These are phyloP conservation scores for Cercophora sp. DNA, from an alignment of 495 filamentous ascomycete species.

Conservation along the genomic window DNA sequence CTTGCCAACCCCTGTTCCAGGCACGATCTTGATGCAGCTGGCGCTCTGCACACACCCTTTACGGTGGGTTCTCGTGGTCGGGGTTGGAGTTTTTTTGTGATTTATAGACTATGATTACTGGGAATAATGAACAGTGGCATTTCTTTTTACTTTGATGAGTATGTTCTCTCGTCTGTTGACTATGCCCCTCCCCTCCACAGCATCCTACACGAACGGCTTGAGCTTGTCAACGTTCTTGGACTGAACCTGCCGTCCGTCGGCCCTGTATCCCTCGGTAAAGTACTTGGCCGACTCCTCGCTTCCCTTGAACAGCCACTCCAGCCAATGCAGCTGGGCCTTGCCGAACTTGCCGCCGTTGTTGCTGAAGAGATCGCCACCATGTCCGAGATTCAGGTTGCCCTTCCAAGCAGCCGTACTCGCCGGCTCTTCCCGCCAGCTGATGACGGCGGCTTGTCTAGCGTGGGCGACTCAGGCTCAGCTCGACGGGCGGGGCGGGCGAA, in stretches of 20 bases:
- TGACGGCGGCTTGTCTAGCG: constrained; percentile 8
- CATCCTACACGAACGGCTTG: too few species aligned
- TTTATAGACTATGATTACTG: too few species aligned
- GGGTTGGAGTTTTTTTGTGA: too few species aligned
- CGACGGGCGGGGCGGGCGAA: constrained; percentile 7
- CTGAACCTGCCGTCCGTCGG: constrained; percentile 12
- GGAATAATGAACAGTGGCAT: too few species aligned
- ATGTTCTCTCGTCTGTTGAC: too few species aligned
- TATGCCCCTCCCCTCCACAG: too few species aligned
- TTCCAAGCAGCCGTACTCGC: constrained; percentile 8
- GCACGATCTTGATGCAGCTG: too few species aligned
- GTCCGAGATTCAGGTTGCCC: constrained; percentile 13
- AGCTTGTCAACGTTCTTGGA: constrained; percentile 2
- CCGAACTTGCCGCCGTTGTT: constrained; percentile 16
- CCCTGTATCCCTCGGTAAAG: constrained; percentile 9
- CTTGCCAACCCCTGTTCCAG: too few species aligned
- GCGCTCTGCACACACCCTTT: too few species aligned
- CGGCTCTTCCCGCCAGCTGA: constrained; percentile 11
- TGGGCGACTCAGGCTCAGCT: constrained; percentile 10
- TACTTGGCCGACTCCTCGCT: constrained; percentile 6
- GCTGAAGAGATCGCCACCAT: constrained; percentile 10
- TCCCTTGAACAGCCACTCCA: constrained; percentile 13
- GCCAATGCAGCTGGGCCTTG: neutral
- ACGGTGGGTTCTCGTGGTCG: too few species aligned
- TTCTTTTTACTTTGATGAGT: too few species aligned